These are phyloP conservation scores for Wickerhamomyces pijperi DNA, from an alignment of 805 yeast species.

Conservation along the genomic window DNA sequence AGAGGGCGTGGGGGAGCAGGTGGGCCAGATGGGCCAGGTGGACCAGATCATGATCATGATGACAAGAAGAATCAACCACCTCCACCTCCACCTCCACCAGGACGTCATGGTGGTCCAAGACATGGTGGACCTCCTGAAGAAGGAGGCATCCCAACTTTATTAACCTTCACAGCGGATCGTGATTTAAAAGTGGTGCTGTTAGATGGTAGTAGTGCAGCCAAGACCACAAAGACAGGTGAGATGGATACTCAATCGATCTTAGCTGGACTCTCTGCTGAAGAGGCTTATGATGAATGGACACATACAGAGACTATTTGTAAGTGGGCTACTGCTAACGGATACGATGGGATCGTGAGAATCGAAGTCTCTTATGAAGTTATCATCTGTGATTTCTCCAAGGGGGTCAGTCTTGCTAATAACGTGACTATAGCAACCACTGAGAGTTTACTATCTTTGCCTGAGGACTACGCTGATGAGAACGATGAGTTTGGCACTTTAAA, in stretches of 20 bases:
- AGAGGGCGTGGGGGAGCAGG: no score
- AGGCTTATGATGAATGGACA: slow-evolving; percentile 27
- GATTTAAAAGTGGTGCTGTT: slow-evolving; percentile 40
- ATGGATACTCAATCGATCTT: slow-evolving; percentile 47
- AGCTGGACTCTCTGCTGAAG: slow-evolving; percentile 21
- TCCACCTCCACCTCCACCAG: slow-evolving; percentile 1
- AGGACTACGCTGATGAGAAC: slow-evolving; percentile 1
- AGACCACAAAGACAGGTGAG: slow-evolving; percentile 39
- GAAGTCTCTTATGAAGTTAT: slow-evolving; percentile 56
- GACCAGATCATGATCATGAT: no score
- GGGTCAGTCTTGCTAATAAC: slow-evolving; percentile 34
- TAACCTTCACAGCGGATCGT: slow-evolving; percentile 35
- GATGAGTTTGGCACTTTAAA: slow-evolving; percentile 11
- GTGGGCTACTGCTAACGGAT: slow-evolving; percentile 38
- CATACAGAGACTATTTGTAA: slow-evolving; percentile 41
- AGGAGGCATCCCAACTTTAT: slow-evolving; percentile 14
- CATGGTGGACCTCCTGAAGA: slow-evolving; percentile 3
- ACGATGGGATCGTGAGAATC: slow-evolving; percentile 48
- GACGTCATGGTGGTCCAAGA: no score
- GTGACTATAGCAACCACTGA: slow-evolving; percentile 27
- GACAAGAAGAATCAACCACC: slow-evolving; percentile 3
- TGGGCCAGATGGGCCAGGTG: no score
- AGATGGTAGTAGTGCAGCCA: slow-evolving; percentile 64
- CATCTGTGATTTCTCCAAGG: slow-evolving; percentile 43
- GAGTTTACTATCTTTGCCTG: slow-evolving; percentile 18